Evolutionary conservation across 202 grass and related monocot genomes (phyloP).

Genomic region (Tripidium arundinaceum): DNA sequence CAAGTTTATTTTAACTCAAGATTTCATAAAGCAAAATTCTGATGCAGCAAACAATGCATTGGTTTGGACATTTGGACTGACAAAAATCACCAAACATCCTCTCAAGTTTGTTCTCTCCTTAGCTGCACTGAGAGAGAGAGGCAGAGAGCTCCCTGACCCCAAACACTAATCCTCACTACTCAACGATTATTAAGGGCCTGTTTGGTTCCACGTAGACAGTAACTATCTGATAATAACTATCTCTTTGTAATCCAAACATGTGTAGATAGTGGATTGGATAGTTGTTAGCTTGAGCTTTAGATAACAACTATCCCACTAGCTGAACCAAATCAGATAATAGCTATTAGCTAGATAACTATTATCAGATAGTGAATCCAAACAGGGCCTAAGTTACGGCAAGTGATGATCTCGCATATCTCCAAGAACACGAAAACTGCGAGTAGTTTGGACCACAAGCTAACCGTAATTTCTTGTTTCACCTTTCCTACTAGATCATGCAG

Average conservation of each 20-base stretch:
- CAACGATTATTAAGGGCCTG: conserved; percentile 20
- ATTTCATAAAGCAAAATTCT: not conserved
- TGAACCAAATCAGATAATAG: too few species aligned
- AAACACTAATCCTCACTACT: not conserved
- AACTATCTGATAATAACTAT: too few species aligned
- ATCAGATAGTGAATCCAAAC: too few species aligned
- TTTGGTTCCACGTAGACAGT: too few species aligned
- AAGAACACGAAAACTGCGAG: conserved; percentile 4
- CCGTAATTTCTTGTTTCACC: not conserved
- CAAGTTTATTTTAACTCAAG: not conserved
- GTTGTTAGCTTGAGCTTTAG: too few species aligned
- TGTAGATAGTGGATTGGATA: too few species aligned
- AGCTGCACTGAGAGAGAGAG: not conserved
- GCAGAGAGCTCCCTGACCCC: not conserved
- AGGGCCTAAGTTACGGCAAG: too few species aligned
- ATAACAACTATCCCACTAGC: too few species aligned
- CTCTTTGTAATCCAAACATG: too few species aligned
- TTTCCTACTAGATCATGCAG: not conserved
- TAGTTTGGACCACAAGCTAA: not conserved
- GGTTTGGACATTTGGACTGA: not conserved
- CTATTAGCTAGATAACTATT: too few species aligned
- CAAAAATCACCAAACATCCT: not conserved
- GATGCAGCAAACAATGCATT: not conserved
- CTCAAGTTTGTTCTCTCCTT: not conserved
- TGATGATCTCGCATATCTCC: too few species aligned